Base-by-base conservation (phyloP, 208 protist species). In the Acanthamoeba divionensis region DNA sequence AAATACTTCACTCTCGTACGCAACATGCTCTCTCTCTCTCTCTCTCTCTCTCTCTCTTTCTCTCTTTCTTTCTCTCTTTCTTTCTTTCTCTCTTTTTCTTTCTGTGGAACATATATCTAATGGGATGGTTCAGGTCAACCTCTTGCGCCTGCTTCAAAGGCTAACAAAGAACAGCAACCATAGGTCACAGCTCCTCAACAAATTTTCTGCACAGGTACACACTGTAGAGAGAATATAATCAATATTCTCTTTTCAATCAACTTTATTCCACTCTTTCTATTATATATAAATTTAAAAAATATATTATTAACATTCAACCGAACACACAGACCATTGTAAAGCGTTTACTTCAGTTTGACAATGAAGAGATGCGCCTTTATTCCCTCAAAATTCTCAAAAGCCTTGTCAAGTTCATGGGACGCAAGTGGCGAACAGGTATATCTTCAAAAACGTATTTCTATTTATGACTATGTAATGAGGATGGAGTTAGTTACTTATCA, bases 1-100 rank as follows among this genome's bases (percentile, higher is more conserved):
- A 88, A 88, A 26, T 88, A 60, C 60, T 88, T 88, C n/a, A 36
- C 79, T 1, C 38, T 88, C n/a, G n/a, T n/a, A n/a, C n/a, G n/a
- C n/a, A n/a, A n/a, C n/a, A n/a, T n/a, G n/a, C n/a, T n/a, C n/a
- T n/a, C n/a, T n/a, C n/a, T n/a, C n/a, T n/a, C n/a, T n/a, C n/a
- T n/a, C n/a, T n/a, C n/a, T n/a, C n/a, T n/a, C n/a, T n/a, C n/a
- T n/a, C n/a, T n/a, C n/a, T n/a, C n/a, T n/a, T n/a, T n/a, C n/a
- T n/a, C n/a, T n/a, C n/a, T n/a, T n/a, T n/a, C n/a, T n/a, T n/a
- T n/a, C n/a, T n/a, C n/a, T n/a, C n/a, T n/a, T n/a, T n/a, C n/a
- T n/a, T n/a, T n/a, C n/a, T n/a, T n/a, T n/a, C n/a, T n/a, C n/a
- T n/a, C n/a, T n/a, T n/a, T n/a, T n/a, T n/a, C n/a, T n/a, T n/a